Evolutionary conservation across 441 rosid species (phyloP), one percentile per base, ranked within the genome.

Genomic region (Erodium chrysanthum): DNA sequence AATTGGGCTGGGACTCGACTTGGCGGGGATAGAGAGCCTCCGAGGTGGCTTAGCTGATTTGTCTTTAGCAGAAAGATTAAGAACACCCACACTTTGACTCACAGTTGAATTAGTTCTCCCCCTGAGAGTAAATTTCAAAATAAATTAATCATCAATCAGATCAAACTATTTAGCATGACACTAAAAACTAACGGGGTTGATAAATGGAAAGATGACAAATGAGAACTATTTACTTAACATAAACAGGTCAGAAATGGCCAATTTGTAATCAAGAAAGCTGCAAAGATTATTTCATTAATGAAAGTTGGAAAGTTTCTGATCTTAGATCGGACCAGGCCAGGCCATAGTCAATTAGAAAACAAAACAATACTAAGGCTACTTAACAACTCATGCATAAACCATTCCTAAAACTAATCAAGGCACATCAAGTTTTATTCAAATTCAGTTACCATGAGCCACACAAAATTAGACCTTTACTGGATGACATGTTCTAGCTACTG

Each of bases 21-120:
- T 90, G 46, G 82, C 70, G 18, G 91, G 97, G 74, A 84, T 76
- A 17, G 98, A 93, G 0, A 88, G 76, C 80, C 98, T 89, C 77
- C 96, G 84, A 5, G 97, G 90, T 21, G 95, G 95, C 84, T 85
- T 90, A 3, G 80, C 81, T 5, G 91, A 76, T 74, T 86, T 88
- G 22, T 84, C 95, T 77, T 85, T 85, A 40, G 75, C 83, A 25
- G 97, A 82, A 0, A 86, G 76, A 66, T 90, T 86, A 40, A 93
- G 92, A 68, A 77, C 85, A 14, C 88, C 80, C 70, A 85, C 79
- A 68, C 97, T 89, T 77, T 87, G 88, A 70, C 98, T 89, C 5
- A 89, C 81, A 79, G 76, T 79, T 8, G 95, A 77, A 0, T 77
- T 73, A 65, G 77, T 69, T 68, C 83, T 78, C 52, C 71, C 83